Base-by-base conservation (phyloP, 2,329 filamentous ascomycete genomes). In the Rutstroemia sp. region DNA sequence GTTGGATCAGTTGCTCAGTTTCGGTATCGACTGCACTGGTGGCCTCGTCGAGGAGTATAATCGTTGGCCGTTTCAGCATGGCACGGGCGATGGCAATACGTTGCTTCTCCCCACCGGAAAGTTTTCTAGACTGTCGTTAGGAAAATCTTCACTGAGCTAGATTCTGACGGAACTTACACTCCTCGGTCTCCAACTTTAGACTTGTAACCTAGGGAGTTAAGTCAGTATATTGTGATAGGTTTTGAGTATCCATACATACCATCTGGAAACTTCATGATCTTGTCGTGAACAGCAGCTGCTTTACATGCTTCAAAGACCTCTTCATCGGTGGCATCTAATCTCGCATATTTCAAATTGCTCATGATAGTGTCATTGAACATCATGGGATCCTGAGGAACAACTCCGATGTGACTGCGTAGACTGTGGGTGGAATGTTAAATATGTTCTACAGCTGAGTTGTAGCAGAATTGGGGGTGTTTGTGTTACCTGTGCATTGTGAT, bases 1-100 rank as follows among this genome's bases (percentile, higher is more conserved):
- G 88, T 70, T 97, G 94, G 2, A 99, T 94, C 14, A 95, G 84
- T 45, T 89, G 89, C 73, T 99, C 94, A 0, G 90, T 95, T 68
- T 94, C 92, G 27, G 92, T 96, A 69, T 99, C 94, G 1, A 99
- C 79, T 2, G 91, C 91, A 44, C 89, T 94, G 0, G 94, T 99
- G 14, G 94, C 94, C 72, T 99, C 94, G 63, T 99, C 94, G 5
- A 99, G 83, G 0, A 99, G 80, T 2, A 99, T 79, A 64, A 99
- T 85, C 73, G 92, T 94, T 0, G 92, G 92, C 64, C 96, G 87
- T n/a, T 88, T 94, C 27, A 96, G 88, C 50, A 96, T 83, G 39
- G 92, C 92, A 65, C 92, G 81, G 12, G 92, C 91, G 70, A 97
- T 96, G 9, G 92, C 85, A 23, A 95, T 78, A 5, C 90, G 81